These are phyloP conservation scores for Aspergillus awamori DNA, from an alignment of 2,329 filamentous ascomycete genomes.

Conservation along the genomic window DNA sequence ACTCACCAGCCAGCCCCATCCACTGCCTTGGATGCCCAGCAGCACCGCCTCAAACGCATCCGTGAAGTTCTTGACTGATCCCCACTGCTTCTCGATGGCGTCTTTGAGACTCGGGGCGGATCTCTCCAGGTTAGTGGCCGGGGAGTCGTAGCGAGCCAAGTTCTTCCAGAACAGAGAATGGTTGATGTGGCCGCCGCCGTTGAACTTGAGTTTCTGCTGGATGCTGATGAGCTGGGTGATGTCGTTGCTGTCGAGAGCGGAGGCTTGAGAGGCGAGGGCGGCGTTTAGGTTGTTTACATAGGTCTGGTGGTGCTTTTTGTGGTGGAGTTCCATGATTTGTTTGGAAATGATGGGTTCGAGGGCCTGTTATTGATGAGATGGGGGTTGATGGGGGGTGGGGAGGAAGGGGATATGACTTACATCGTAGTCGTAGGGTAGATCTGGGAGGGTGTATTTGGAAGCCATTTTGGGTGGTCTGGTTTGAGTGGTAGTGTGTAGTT, in stretches of 20 bases:
- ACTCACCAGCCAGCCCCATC: conserved; percentile 85
- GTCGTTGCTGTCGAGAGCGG: conserved; percentile 60
- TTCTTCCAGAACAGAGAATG: conserved; percentile 93
- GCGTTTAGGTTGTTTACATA: conserved; percentile 89
- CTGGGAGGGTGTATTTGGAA: conserved; percentile 61
- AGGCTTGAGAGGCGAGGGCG: conserved; percentile 66
- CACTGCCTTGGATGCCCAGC: conserved; percentile 76
- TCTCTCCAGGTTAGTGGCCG: conserved; percentile 58
- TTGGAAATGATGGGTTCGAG: conserved; percentile 79
- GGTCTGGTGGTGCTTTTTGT: conserved; percentile 90
- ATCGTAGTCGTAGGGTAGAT: conserved; percentile 70
- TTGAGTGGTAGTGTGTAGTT: not conserved
- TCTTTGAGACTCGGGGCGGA: conserved; percentile 61
- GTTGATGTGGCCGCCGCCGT: conserved; percentile 91
- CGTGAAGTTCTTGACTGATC: conserved; percentile 67
- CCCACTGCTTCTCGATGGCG: conserved; percentile 68
- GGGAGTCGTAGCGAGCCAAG: conserved; percentile 63
- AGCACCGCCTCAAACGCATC: conserved; percentile 67
- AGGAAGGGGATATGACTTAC: conserved; percentile 51
- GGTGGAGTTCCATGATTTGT: conserved; percentile 93
- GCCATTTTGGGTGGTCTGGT: conserved; percentile 24
- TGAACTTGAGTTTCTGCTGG: conserved; percentile 78
- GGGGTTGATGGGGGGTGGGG: too few relatives aligned
- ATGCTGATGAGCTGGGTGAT: conserved; percentile 67
- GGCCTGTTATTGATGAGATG: conserved; percentile 52